Evolutionary conservation across 1,139 yeast species (phyloP).

Genomic region (Barnettozyma hawaiiensis): DNA sequence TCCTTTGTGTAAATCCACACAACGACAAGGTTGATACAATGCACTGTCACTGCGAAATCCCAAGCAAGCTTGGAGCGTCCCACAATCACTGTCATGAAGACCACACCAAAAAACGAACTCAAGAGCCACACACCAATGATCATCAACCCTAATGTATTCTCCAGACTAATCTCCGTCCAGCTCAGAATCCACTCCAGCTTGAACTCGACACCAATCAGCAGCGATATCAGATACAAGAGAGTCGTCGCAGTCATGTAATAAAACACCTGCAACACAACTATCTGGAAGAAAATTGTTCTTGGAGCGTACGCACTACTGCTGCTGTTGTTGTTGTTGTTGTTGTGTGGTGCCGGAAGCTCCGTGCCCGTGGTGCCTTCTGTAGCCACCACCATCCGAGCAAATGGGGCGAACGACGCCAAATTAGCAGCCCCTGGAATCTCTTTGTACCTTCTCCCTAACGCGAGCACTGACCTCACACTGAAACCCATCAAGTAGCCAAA

Average conservation of each 20-base stretch:
- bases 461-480: conserved; percentile 5
- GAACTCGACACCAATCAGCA: conserved; percentile 59
- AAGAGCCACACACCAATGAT: conserved; percentile 71
- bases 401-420: conserved; percentile 3
- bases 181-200: conserved; percentile 68
- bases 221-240: conserved; percentile 51
- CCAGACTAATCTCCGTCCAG: conserved; percentile 70
- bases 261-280: conserved; percentile 56
- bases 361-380: not conserved
- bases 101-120: conserved; percentile 70
- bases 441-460: conserved; percentile 5
- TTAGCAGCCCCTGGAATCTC: conserved; percentile 4
- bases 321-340: no score
- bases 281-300: conserved; percentile 44
- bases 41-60: conserved; percentile 91
- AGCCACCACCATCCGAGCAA: not conserved
- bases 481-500: no score
- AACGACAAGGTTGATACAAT: conserved; percentile 67
- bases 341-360: not conserved
- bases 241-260: conserved; percentile 60
- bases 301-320: conserved; percentile 34
- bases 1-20: conserved; percentile 61
- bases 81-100: conserved; percentile 79
- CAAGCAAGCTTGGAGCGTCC: conserved; percentile 92
- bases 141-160: conserved; percentile 76